Evolutionary conservation across 352 stramenopile species (phyloP).

Genomic region (Globisporangium ultimum): DNA sequence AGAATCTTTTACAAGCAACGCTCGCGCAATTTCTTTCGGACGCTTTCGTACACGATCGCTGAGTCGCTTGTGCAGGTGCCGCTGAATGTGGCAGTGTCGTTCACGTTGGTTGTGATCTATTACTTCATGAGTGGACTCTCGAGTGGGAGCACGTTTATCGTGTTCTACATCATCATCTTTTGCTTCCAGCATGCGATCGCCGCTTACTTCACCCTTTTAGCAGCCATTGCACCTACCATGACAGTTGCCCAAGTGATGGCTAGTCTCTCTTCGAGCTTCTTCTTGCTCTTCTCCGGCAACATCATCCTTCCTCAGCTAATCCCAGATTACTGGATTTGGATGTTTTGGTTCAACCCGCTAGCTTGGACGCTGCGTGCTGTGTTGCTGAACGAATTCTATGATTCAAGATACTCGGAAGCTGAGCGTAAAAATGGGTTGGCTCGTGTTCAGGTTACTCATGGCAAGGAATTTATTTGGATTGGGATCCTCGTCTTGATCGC

Average conservation of each 20-base stretch:
- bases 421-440: conserved; percentile 7
- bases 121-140: conserved; percentile 75
- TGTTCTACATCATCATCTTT: conserved; percentile 59
- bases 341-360: conserved; percentile 47
- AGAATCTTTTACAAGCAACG: conserved; percentile 87
- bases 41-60: conserved; percentile 66
- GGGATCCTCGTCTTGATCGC: conserved; percentile 27
- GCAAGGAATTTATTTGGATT: conserved; percentile 29
- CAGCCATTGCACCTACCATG: conserved; percentile 27
- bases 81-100: conserved; percentile 9
- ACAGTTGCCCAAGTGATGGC: conserved; percentile 27
- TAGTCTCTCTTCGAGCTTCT: conserved; percentile 32
- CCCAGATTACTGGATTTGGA: conserved; percentile 40
- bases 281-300: conserved; percentile 42
- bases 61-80: conserved; percentile 9
- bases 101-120: conserved; percentile 11
- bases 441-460: conserved; percentile 15
- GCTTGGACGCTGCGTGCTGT: conserved; percentile 32
- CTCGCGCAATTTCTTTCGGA: conserved; percentile 80
- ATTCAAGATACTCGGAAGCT: conserved; percentile 6
- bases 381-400: conserved; percentile 32
- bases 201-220: conserved; percentile 36
- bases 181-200: conserved; percentile 52
- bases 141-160: conserved; percentile 37
- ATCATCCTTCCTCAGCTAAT: conserved; percentile 40